Evolutionary conservation across 352 stramenopile species (phyloP), one percentile per base, ranked within the genome.

Genomic region (Globisporangium cylindrosporum): DNA sequence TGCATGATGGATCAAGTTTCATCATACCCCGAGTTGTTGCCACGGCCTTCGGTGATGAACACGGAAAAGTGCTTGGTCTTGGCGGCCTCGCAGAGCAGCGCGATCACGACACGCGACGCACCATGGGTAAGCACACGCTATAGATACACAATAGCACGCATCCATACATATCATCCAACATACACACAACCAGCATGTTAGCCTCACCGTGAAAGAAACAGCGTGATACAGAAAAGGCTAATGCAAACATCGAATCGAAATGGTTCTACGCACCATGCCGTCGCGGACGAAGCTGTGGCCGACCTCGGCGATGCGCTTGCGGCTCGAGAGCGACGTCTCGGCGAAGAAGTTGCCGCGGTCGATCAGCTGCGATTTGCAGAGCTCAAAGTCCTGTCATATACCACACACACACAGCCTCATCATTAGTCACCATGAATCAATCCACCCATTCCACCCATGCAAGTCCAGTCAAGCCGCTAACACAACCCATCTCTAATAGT

Each of bases 221-320:
- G 14, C 36, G 14, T 18, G 10, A 8, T 10, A 43, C 4, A 18
- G 36, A 18, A 10, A 41, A 41, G 34, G 8, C 8, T 41, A 32
- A 32, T 38, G 34, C 34, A 38, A 38, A 38, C 34, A 38, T 38
- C 34, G 10, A 38, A 38, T 12, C 34, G 34, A 38, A 38, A 38
- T 38, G 34, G 34, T 38, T 38, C 34, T 3, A 46, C 72, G 65
- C 67, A 95, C 91, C 76, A 94, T 92, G 68, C 94, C 94, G 64
- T 98, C 94, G 48, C 94, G 84, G 51, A 99, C 93, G 72, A 99
- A 99, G 70, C 90, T 94, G 72, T 97, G 84, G 32, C 94, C 96
- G 10, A 98, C 80, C 51, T 91, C 78, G 22, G 93, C 92, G 74
- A 99, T 99, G 57, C 89, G 85, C 81, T 98, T 90, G 27, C 97